Base-by-base conservation (phyloP, 768 basidiomycete genomes). In the Trametes coccinea region DNA sequence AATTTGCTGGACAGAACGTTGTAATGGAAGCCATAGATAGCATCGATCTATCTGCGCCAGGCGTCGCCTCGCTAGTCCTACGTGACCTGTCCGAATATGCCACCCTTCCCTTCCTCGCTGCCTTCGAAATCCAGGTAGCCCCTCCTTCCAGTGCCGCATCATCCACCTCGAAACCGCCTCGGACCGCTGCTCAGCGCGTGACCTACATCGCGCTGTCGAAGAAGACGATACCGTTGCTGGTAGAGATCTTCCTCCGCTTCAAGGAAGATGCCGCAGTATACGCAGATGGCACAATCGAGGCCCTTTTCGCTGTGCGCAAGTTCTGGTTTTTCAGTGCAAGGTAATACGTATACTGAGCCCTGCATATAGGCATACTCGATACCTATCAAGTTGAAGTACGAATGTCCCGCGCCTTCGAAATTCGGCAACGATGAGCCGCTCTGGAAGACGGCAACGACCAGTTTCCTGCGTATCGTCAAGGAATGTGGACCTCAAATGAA, bases 381-480 rank as follows among this genome's bases (percentile, higher is more conserved):
- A 37, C 95, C 96, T 2, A 86, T 98, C 71, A 94, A 95, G 70
- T 77, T 98, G 64, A 95, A 95, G 74, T 96, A 98, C 65, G 93
- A 96, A 39, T 97, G 95, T 72, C 95, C 96, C 0, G 77, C 90
- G 0, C 84, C 96, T 0, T 93, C 90, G 43, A 94, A 89, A 70
- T 93, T 86, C 70, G 93, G 92, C 2, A 88, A 92, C 56, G 96
- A 95, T 68, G 76, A 74, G 22, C 94, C 95, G 0, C 76, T 99
- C 2, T 98, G 96, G 96, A 95, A 95, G 76, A 95, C 93, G 0
- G 95, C 94, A n/a, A 93, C 90, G 2, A 83, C 80, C 13, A 86
- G 80, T 68, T 93, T 93, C 73, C 76, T 95, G 68, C 78, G 79
- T 13, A 81, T 92, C 34, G 87, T 92, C 46, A 89, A 85, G 59